These are phyloP conservation scores for Calonectria hongkongensis DNA, from an alignment of 2,329 filamentous ascomycete genomes.

Conservation along the genomic window DNA sequence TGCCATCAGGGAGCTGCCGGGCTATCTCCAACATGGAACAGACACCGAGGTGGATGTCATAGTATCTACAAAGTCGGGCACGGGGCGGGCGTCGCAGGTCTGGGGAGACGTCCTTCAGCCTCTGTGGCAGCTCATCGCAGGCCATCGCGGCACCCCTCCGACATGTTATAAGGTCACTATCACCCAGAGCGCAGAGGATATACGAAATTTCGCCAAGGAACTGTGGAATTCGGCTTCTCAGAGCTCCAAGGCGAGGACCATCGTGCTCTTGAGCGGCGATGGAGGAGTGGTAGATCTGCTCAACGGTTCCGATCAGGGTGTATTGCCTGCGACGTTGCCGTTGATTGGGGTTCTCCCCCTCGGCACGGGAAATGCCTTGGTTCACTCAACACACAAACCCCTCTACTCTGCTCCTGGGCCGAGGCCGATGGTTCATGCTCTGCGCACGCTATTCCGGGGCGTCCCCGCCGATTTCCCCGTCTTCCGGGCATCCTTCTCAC, in stretches of 20 bases:
- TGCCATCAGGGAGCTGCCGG: conserved; percentile 62
- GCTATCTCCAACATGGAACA: conserved; percentile 56
- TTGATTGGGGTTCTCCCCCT: conserved; percentile 75
- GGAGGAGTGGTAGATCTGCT: conserved; percentile 90
- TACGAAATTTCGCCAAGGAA: conserved; percentile 76
- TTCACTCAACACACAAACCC: conserved; percentile 77
- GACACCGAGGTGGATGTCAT: conserved; percentile 74
- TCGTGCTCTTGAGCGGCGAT: conserved; percentile 90
- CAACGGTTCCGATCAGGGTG: conserved; percentile 72
- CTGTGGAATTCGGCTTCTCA: conserved; percentile 59
- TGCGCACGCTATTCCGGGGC: conserved; percentile 78
- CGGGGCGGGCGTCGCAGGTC: conserved; percentile 72
- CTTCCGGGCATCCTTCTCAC: conserved; percentile 78
- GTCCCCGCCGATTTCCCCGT: conserved; percentile 73
- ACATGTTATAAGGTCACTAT: conserved; percentile 66
- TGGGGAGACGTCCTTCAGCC: conserved; percentile 74
- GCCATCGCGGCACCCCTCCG: background rate
- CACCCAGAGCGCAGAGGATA: conserved; percentile 78
- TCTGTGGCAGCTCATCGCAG: conserved; percentile 68
- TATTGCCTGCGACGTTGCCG: conserved; percentile 56
- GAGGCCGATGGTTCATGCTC: conserved; percentile 68
- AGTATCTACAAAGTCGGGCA: conserved; percentile 81
- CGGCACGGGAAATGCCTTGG: conserved; percentile 80
- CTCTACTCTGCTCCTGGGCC: conserved; percentile 65
- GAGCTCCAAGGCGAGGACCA: conserved; percentile 64